Conservation (phyloP, 768 basidiomycete species). For the Collybia nuda region DNA sequence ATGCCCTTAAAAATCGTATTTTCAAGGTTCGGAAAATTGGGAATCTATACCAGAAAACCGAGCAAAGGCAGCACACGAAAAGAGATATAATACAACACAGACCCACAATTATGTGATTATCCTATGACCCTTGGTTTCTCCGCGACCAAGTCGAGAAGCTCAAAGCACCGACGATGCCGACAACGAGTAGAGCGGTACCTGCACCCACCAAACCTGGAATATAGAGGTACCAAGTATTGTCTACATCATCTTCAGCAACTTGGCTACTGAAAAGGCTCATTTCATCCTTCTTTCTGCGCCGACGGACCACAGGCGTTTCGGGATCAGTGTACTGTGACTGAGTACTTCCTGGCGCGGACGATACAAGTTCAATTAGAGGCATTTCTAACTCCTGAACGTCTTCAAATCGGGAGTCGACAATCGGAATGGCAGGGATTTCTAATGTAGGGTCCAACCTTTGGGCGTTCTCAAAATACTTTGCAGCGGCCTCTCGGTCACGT, state of each 20-base stretch:
- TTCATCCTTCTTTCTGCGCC: conserved; percentile 60
- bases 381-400: conserved; percentile 54
- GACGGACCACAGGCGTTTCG: conserved; percentile 38
- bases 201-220: conserved; percentile 80
- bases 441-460: conserved; percentile 56
- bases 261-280: conserved; percentile 40
- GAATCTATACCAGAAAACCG: not conserved
- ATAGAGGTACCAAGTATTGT: conserved; percentile 78
- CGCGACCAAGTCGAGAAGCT: conserved; percentile 73
- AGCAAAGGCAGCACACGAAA: conserved; percentile 4
- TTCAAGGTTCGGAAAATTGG: no score
- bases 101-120: not conserved
- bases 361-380: conserved; percentile 60
- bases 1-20: no score
- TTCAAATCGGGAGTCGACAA: conserved; percentile 26
- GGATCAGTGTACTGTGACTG: conserved; percentile 32
- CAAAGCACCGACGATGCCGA: conserved; percentile 75
- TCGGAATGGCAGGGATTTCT: conserved; percentile 68
- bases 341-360: conserved; percentile 33
- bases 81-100: conserved; percentile 10
- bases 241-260: conserved; percentile 55
- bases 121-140: conserved; percentile 60
- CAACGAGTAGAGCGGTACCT: conserved; percentile 79
- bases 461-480: conserved; percentile 72
- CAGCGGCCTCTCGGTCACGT: conserved; percentile 69